Base-by-base conservation (phyloP, 2,329 filamentous ascomycete species). In the Penicillium nordicum region DNA sequence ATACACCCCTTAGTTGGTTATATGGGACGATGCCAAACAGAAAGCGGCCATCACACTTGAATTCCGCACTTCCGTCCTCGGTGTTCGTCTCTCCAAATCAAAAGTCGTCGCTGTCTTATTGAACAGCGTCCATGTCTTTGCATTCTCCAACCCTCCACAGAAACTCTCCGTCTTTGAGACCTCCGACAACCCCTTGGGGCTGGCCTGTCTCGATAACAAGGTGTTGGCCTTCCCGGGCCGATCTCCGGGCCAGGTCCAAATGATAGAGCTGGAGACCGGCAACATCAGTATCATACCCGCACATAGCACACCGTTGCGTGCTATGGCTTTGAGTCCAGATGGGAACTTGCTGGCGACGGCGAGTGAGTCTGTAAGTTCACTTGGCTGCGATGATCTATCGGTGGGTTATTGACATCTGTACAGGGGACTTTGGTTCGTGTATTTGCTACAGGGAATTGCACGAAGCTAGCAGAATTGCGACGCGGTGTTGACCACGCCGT, bases 211-310 rank as follows among this genome's bases (percentile, higher is more conserved):
- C 21, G 88, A 88, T 1, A 80, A 86, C 37, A 87, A 86, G 62
- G 80, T 87, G 36, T 79, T 96, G 7, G 90, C 88, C 0, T 94
- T 97, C 60, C 93, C 93, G 0, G 93, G 93, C n/a, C 84, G 91
- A 50, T 92, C 89, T 0, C 77, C 85, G 0, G 94, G 94, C 12
- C 94, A 99, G 68, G 88, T 97, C 29, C 92, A 97, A 72, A 78
- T 97, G 1, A 88, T 96, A 50, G 87, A 95, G 65, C 76, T 95
- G 11, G 79, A 81, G 18, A 90, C 86, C 0, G 86, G 87, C 48
- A 93, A 90, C 66, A 90, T 97, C 62, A 95, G 88, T 76, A 96
- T 99, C 71, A 91, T 97, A 57, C 91, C 92, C 1, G 94, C 93
- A 3, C 94, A 99, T 72, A 87, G 88, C 5, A 88, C 88, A 0